These are phyloP conservation scores for Colletotrichum sp. DNA, from an alignment of 2,329 filamentous ascomycete species.

Conservation along the genomic window DNA sequence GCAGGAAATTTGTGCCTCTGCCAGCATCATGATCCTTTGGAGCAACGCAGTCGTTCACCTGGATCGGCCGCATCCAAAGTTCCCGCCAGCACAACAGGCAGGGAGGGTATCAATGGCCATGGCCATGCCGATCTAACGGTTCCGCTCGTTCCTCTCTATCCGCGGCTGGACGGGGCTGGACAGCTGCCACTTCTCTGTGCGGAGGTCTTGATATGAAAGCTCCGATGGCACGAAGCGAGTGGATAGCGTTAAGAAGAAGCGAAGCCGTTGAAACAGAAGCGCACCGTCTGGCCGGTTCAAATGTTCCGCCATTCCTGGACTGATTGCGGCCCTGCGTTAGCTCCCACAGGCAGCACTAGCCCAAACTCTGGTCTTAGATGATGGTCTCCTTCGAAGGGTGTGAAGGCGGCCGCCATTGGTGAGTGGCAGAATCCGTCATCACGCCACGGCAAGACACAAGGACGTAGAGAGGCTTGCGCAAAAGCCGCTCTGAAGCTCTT, in stretches of 20 bases:
- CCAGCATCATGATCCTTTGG: neutral
- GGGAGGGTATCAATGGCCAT: neutral
- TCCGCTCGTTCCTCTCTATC: neutral
- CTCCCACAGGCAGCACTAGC: neutral
- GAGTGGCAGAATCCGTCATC: neutral
- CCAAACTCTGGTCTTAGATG: conserved; percentile 4
- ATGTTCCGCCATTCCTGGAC: conserved; percentile 1
- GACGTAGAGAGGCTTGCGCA: neutral
- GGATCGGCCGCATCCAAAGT: neutral
- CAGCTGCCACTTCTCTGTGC: neutral
- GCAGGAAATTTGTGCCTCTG: neutral
- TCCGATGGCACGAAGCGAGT: neutral
- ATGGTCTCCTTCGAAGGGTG: neutral
- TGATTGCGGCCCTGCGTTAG: conserved; percentile 5
- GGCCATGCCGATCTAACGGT: neutral
- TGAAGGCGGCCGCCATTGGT: neutral
- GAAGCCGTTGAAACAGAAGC: conserved; percentile 12
- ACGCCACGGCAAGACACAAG: conserved; percentile 17
- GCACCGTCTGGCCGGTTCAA: conserved; percentile 16
- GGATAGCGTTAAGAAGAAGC: neutral
- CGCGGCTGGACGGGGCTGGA: neutral
- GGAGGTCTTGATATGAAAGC: neutral
- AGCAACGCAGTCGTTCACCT: neutral
- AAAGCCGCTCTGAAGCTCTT: conserved; percentile 1
- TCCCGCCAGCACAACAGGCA: neutral